Conservation (phyloP, 768 basidiomycete genomes). For the Thelephora aurantiotincta region DNA sequence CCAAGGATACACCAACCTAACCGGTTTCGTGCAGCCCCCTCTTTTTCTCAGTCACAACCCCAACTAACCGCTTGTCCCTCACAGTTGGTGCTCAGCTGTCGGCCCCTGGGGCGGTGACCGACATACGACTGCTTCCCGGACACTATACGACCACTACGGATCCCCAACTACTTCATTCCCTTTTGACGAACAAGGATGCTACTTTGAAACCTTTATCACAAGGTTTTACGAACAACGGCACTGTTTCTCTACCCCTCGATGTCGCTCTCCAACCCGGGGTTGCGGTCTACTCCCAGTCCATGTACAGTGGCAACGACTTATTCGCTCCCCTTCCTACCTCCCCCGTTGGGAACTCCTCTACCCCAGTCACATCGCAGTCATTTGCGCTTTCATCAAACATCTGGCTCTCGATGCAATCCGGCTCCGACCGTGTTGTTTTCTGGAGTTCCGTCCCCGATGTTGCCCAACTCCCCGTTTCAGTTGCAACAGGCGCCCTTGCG, state of each 20-base stretch:
- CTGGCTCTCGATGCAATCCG: constrained; percentile 50
- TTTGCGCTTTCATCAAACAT: constrained; percentile 55
- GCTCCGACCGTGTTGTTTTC: constrained; percentile 49
- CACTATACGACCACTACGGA: constrained; percentile 60
- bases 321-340: constrained; percentile 44
- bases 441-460: constrained; percentile 75
- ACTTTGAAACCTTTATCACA: constrained; percentile 22
- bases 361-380: constrained; percentile 39
- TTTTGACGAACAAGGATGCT: not conserved
- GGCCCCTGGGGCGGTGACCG: constrained; percentile 34
- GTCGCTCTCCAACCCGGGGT: constrained; percentile 55
- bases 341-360: constrained; percentile 25
- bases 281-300: constrained; percentile 42
- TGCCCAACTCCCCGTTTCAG: constrained; percentile 43
- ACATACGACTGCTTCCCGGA: constrained; percentile 58
- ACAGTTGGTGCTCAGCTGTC: constrained; percentile 61
- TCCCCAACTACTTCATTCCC: constrained; percentile 40
- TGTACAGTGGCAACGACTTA: constrained; percentile 51
- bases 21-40: constrained; percentile 28
- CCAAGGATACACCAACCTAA: constrained; percentile 62
- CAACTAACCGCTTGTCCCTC: constrained; percentile 1
- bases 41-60: constrained; percentile 6
- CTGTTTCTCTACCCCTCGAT: constrained; percentile 49
- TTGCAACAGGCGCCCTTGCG: constrained; percentile 30
- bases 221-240: constrained; percentile 47